Percentiles rank a stretch among this genome's conserved stretches.
These are phyloP conservation scores for Hypoxylon sp. DNA, from an alignment of 2,329 filamentous ascomycete genomes.

Conservation along the genomic window DNA sequence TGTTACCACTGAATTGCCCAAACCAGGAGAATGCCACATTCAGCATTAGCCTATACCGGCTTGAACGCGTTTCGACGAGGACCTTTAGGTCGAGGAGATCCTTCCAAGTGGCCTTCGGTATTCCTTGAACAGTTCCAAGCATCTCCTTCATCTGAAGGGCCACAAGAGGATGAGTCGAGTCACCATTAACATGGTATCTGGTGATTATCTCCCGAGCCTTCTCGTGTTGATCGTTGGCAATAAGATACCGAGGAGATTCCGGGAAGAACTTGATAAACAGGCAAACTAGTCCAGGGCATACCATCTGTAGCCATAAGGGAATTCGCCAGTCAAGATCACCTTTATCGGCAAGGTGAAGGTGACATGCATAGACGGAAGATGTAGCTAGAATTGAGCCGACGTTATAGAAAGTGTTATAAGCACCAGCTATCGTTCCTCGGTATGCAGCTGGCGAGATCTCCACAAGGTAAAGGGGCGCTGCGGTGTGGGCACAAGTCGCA, in stretches of 20 bases:
- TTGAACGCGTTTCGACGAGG: constrained; percentile 55
- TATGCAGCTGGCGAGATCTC: constrained; percentile 73
- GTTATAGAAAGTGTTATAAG: constrained; percentile 62
- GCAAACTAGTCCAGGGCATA: constrained; percentile 53
- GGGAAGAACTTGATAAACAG: constrained; percentile 55
- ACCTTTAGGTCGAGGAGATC: constrained; percentile 57
- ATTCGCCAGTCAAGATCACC: constrained; percentile 54
- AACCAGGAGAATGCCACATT: constrained; percentile 60
- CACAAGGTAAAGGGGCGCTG: constrained; percentile 71
- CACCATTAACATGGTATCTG: constrained; percentile 60
- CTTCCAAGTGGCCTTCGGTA: constrained; percentile 56
- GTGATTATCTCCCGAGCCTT: constrained; percentile 58
- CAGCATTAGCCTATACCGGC: constrained; percentile 57
- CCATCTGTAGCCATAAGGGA: constrained; percentile 56
- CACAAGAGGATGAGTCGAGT: constrained; percentile 58
- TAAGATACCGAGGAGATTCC: constrained; percentile 56
- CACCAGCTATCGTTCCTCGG: constrained; percentile 71
- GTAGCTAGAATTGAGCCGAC: constrained; percentile 55
- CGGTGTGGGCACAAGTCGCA: constrained; percentile 68
- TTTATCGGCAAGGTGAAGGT: constrained; percentile 49
- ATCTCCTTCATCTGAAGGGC: constrained; percentile 61
- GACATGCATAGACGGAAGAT: constrained; percentile 53
- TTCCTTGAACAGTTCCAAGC: constrained; percentile 53
- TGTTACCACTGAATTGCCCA: constrained; percentile 59
- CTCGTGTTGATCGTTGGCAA: constrained; percentile 54